These are phyloP conservation scores for Seminavis robusta DNA, from an alignment of 108 stramenopile species.

Conservation along the genomic window DNA sequence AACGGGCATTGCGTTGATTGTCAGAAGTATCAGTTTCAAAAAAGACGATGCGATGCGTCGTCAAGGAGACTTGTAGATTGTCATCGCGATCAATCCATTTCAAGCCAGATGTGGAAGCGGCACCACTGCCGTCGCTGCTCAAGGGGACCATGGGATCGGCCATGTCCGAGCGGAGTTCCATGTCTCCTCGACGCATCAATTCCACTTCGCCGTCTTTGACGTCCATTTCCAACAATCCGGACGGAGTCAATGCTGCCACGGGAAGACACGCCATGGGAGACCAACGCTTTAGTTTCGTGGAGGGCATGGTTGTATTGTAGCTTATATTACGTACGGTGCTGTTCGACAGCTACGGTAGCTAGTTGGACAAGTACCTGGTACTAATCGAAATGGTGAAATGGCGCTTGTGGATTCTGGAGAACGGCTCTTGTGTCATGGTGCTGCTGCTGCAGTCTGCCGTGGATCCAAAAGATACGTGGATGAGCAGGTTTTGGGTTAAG, in stretches of 20 bases:
- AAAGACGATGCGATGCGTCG: conserved; percentile 59
- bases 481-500: too few species aligned
- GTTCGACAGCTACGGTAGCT: too few species aligned
- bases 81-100: conserved; percentile 20
- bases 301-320: too few species aligned
- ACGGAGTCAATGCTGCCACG: conserved; percentile 54
- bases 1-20: conserved; percentile 40
- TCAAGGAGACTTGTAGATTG: conserved; percentile 31
- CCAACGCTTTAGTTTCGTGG: too few species aligned
- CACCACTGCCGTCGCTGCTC: background rate
- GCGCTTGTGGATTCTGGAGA: too few species aligned
- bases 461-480: too few species aligned
- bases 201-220: conserved; percentile 64
- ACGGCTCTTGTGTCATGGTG: too few species aligned
- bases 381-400: too few species aligned
- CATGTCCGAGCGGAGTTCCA: conserved; percentile 62
- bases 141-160: conserved; percentile 33
- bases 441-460: too few species aligned
- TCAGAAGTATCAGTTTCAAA: conserved; percentile 22
- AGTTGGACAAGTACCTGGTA: too few species aligned
- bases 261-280: conserved; percentile 73
- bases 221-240: conserved; percentile 69
- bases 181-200: conserved; percentile 39
- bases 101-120: conserved; percentile 1
- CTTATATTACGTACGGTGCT: too few species aligned